Evolutionary conservation across 768 basidiomycete species (phyloP), one percentile per base, ranked within the genome.

Genomic region (Coprinopsis cinerea): DNA sequence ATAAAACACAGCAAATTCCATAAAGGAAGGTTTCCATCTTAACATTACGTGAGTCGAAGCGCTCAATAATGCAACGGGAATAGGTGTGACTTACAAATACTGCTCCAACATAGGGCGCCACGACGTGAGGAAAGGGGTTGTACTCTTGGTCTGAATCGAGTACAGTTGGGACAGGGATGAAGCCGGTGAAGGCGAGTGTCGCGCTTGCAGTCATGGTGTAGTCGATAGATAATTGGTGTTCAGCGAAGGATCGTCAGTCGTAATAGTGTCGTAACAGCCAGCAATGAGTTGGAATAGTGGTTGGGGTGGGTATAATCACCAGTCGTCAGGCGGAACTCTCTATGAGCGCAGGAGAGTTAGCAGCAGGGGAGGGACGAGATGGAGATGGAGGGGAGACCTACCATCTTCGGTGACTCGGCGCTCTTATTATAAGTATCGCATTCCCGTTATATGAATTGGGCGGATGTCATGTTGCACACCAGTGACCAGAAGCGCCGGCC

Each of bases 1-100:
- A 71, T 24, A 73, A 61, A 28, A 69, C 61, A 14, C 61, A 53
- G 53, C 70, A 71, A 44, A 70, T 61, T 23, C 69, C 51, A 25
- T 52, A 52, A 3, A 52, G 26, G 25, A 44, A 52, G 4, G 44
- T 52, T 47, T 52, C 51, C 44, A 52, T 26, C 51, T 52, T 23
- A 7, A 39, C 6, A 40, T 17, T 28, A 40, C n/a, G 23, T 28
- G 11, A 11, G 40, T 13, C 13, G 9, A 49, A 5, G n/a, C 10
- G 48, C 7, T 42, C 11, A 14, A 28, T 7, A 23, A 40, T 14
- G 27, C 15, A 4, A 28, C 4, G 39, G 15, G 15, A n/a, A n/a
- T 5, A 3, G n/a, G 22, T 26, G 25, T 3, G 32, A 49, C 48
- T 22, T 36, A 49, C 48, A 24, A 49, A 49, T 22, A 49, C 48